Percentiles rank a stretch among this genome's conserved stretches.
Conservation (phyloP, 768 basidiomycete genomes). For the Russula vinacea region DNA sequence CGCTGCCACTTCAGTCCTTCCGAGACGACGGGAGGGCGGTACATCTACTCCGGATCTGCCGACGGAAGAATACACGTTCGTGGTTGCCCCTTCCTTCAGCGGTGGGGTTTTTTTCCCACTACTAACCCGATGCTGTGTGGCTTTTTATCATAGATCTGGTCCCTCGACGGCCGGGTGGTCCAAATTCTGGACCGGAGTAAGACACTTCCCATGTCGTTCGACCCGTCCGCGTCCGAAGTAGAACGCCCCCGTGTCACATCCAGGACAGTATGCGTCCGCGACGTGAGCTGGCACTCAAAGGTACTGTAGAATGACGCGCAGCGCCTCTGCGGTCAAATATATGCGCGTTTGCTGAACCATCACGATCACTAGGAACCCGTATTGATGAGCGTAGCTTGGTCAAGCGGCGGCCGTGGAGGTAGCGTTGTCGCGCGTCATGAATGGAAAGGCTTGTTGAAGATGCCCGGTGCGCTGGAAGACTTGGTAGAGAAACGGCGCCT, state of each 20-base stretch:
- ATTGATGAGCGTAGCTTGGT: conserved; percentile 92
- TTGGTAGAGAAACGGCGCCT: conserved; percentile 56
- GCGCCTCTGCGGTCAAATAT: not conserved
- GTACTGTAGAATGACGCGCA: conserved; percentile 39
- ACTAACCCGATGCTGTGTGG: not conserved
- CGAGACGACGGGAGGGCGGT: conserved; percentile 88
- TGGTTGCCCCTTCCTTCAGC: conserved; percentile 3
- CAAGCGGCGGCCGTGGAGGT: conserved; percentile 52
- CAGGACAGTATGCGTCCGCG: conserved; percentile 66
- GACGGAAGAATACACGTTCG: conserved; percentile 83
- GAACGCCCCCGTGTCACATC: conserved; percentile 33
- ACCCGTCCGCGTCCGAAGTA: conserved; percentile 64
- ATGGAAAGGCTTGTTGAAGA: conserved; percentile 89
- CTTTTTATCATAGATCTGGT: conserved; percentile 83
- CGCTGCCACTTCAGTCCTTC: conserved; percentile 94
- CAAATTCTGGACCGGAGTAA: conserved; percentile 79
- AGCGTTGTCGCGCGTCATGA: conserved; percentile 89
- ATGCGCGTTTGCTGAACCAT: conserved; percentile 7
- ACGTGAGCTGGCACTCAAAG: conserved; percentile 93
- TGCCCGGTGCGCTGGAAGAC: conserved; percentile 64
- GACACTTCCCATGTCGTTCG: conserved; percentile 63
- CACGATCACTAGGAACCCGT: conserved; percentile 63
- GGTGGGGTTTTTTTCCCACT: not conserved
- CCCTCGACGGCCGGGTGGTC: conserved; percentile 82
- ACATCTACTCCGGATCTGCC: conserved; percentile 90